Evolutionary conservation across 495 filamentous ascomycete genomes (phyloP).

Genomic region (Aspergillus sparsus): DNA sequence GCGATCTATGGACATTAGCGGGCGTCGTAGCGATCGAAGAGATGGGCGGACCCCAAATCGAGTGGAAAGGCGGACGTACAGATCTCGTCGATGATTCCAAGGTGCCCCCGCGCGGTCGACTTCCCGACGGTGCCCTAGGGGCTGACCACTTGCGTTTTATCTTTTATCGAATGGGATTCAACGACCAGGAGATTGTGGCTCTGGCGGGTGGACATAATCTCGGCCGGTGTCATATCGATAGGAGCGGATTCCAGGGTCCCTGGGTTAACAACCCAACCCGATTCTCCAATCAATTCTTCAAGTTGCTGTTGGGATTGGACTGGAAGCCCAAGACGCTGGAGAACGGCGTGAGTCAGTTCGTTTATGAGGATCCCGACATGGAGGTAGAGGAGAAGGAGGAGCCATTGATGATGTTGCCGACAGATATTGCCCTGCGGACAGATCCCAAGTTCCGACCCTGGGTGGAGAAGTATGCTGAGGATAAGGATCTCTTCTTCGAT

Average conservation of each 20-base stretch:
- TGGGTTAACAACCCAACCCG: conserved; percentile 67
- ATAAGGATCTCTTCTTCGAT: conserved; percentile 63
- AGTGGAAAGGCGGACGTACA: conserved; percentile 58
- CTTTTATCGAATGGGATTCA: conserved; percentile 67
- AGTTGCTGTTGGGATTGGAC: conserved; percentile 53
- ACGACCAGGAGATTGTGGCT: conserved; percentile 64
- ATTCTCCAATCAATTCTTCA: conserved; percentile 65
- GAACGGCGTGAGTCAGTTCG: conserved; percentile 59
- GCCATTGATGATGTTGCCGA: conserved; percentile 58
- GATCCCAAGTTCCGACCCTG: conserved; percentile 47
- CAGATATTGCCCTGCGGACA: conserved; percentile 43
- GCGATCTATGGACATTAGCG: conserved; percentile 63
- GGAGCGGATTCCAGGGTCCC: conserved; percentile 60
- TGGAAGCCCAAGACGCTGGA: conserved; percentile 56
- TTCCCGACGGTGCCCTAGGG: conserved; percentile 61
- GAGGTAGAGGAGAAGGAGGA: conserved; percentile 44
- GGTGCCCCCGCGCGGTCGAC: conserved; percentile 56
- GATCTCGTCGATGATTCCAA: conserved; percentile 59
- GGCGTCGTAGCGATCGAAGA: conserved; percentile 59
- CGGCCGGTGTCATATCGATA: conserved; percentile 61
- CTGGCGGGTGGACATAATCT: conserved; percentile 62
- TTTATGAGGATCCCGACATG: conserved; percentile 58
- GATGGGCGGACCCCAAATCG: conserved; percentile 57
- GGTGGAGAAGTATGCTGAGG: conserved; percentile 60
- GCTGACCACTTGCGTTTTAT: conserved; percentile 59